These are phyloP conservation scores for Colletotrichum sp. DNA, from an alignment of 2,329 filamentous ascomycete species.

Conservation along the genomic window DNA sequence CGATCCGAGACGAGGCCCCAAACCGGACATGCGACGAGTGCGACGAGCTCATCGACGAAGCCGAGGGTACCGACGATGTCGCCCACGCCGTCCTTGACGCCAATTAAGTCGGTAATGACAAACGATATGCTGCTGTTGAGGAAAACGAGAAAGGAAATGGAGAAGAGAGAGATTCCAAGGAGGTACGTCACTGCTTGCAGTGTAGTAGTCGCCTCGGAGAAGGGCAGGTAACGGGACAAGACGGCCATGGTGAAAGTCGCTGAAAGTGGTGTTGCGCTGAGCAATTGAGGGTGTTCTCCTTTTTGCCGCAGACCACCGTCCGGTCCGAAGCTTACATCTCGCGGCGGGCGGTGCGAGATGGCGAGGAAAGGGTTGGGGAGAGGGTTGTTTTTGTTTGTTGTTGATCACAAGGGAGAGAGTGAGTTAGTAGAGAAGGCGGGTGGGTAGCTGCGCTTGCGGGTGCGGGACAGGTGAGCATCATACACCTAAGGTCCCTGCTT, in stretches of 20 bases:
- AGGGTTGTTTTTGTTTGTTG: constrained; percentile 7
- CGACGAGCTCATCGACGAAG: constrained; percentile 84
- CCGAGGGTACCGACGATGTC: constrained; percentile 85
- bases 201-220: constrained; percentile 63
- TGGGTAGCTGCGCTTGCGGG: constrained; percentile 4
- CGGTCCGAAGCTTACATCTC: constrained; percentile 15
- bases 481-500: constrained; percentile 8
- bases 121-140: constrained; percentile 86
- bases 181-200: constrained; percentile 77
- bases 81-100: constrained; percentile 74
- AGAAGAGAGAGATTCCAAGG: constrained; percentile 82
- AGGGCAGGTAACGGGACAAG: constrained; percentile 57
- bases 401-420: constrained; percentile 16
- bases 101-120: constrained; percentile 83
- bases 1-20: constrained; percentile 83
- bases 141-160: constrained; percentile 89
- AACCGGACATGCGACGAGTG: constrained; percentile 77
- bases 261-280: neutral
- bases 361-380: neutral
- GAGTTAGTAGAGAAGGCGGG: neutral
- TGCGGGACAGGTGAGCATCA: constrained; percentile 17
- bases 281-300: constrained; percentile 10
- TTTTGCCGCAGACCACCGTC: constrained; percentile 14
- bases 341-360: neutral
- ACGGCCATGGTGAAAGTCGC: constrained; percentile 24